Evolutionary conservation across 2,329 filamentous ascomycete genomes (phyloP), one percentile per base, ranked within the genome.

Genomic region (Cryoendolithus antarcticus): DNA sequence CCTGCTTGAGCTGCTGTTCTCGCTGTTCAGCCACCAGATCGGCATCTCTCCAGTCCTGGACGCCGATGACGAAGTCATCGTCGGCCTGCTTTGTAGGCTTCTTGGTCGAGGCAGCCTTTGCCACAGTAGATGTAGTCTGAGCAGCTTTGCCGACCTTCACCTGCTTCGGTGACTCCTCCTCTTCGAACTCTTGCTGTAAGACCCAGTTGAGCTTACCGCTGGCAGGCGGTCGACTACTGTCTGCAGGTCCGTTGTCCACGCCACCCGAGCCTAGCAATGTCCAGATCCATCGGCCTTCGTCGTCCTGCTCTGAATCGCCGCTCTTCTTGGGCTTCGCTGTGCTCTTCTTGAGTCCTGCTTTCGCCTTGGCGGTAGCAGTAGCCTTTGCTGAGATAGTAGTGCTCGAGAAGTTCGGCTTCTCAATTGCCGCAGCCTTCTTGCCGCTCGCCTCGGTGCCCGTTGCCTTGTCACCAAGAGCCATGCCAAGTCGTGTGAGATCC

Each of bases 41-140:
- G 4, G 82, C 80, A 56, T 91, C 84, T 48, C 83, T 74, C 84
- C 84, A 89, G 55, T 91, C 84, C 48, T 91, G 82, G 9, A 86
- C 77, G n/a, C 83, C 84, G 51, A 89, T 88, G 33, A 82, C 71
- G 55, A 88, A 89, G 41, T 71, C 74, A 56, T 86, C 80, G 34
- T 65, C 59, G 13, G 55, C 41, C n/a, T 49, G 44, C 12, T 35
- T 33, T 8, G 10, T n/a, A 1, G 35, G 12, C 12, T 42, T 24
- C 9, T 56, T 46, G 49, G 44, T 41, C 10, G 42, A 35, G 7
- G 55, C 48, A 39, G 52, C 55, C 30, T 58, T 57, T n/a, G 56
- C 52, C 8, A 54, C 51, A 13, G 44, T 43, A 1, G 41, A 44
- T 40, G 42, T 46, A 4, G 48, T 42, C 12, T 41, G 46, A 4